Conservation (phyloP, 352 stramenopile species). For the Peronospora destructor region DNA sequence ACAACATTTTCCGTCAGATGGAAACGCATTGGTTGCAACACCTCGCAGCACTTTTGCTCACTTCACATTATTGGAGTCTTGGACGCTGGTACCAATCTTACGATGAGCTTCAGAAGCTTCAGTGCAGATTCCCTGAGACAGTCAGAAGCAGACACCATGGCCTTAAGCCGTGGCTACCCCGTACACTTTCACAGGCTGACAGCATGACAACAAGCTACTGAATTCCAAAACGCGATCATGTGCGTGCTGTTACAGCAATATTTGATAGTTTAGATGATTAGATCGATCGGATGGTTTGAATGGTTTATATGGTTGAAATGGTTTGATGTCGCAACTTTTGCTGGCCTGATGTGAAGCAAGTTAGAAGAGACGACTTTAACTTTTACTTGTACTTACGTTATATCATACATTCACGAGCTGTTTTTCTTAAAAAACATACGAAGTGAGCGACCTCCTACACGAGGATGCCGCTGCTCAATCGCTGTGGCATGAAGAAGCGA, state of each 20-base stretch:
- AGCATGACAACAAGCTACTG: too few species aligned
- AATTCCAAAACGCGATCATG: too few species aligned
- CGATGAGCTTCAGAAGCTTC: slow-evolving; percentile 21
- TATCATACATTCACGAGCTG: background rate
- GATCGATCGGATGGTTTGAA: too few species aligned
- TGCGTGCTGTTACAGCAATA: too few species aligned
- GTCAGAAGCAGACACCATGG: slow-evolving; percentile 7
- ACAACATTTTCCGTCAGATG: background rate
- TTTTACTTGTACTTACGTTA: slow-evolving; percentile 2
- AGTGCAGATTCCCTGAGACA: slow-evolving; percentile 27
- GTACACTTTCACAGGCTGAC: background rate
- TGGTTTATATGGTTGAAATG: background rate
- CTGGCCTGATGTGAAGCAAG: background rate
- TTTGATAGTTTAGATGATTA: too few species aligned
- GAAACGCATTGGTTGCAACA: background rate
- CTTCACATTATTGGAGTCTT: background rate
- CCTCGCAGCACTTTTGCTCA: background rate
- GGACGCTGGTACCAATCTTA: background rate
- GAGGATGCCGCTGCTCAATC: slow-evolving; percentile 12
- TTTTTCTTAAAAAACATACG: background rate
- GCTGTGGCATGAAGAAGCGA: slow-evolving; percentile 16
- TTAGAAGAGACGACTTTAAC: background rate
- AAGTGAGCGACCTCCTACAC: slow-evolving; percentile 3
- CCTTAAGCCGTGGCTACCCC: slow-evolving; percentile 4
- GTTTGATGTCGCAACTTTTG: background rate